Percentiles rank a stretch among this genome's conserved stretches.
These are phyloP conservation scores for Jimgerdemannia lactiflua DNA, from an alignment of 192 early-diverging fungal species.

Conservation along the genomic window DNA sequence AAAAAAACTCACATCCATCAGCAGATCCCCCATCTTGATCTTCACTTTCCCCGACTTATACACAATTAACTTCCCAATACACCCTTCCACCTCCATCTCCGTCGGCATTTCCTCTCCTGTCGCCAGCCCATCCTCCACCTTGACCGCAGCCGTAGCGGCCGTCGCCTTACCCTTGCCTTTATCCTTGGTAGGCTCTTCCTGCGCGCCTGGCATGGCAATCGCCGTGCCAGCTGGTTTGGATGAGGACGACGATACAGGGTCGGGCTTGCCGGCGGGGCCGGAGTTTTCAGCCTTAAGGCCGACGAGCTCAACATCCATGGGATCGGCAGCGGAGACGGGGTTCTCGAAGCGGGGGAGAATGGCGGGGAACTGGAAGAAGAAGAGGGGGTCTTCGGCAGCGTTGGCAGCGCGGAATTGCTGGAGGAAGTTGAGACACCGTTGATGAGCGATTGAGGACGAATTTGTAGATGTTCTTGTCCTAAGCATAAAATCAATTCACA, in stretches of 20 bases:
- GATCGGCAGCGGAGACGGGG: not conserved
- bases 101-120: constrained; percentile 15
- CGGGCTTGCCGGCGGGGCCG: constrained; percentile 25
- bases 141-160: constrained; percentile 8
- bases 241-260: constrained; percentile 20
- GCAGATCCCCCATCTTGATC: constrained; percentile 57
- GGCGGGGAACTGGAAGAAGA: constrained; percentile 63
- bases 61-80: constrained; percentile 54
- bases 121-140: not conserved
- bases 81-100: constrained; percentile 33
- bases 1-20: constrained; percentile 48
- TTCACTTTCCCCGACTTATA: constrained; percentile 68
- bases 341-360: constrained; percentile 53
- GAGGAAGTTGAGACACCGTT: not conserved
- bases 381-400: constrained; percentile 33
- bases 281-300: constrained; percentile 25
- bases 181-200: constrained; percentile 13
- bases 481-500: no score
- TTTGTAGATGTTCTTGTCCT: no score
- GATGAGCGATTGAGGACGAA: no score
- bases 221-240: constrained; percentile 21
- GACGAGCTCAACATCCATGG: constrained; percentile 2
- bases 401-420: not conserved
- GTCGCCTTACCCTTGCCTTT: constrained; percentile 21
- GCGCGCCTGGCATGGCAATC: not conserved